These are phyloP conservation scores for Lentinula edodes DNA, from an alignment of 768 basidiomycete species.

Conservation along the genomic window DNA sequence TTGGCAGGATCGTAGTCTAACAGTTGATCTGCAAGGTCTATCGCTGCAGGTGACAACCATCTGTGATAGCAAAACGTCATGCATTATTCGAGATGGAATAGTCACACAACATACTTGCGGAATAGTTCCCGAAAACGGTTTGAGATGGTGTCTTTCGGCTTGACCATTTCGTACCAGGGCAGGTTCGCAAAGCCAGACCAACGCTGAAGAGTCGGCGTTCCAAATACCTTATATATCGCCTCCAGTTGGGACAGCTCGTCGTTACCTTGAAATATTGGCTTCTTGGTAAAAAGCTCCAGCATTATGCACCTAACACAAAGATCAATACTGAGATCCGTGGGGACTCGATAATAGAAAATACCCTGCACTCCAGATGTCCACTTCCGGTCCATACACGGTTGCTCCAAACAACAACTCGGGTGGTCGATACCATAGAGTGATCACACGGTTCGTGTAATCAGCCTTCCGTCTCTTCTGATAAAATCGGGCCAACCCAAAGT, in stretches of 20 bases:
- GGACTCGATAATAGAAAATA: constrained; percentile 23
- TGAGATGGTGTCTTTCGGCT: constrained; percentile 69
- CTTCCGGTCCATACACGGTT: constrained; percentile 93
- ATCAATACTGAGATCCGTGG: neutral
- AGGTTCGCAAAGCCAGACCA: constrained; percentile 82
- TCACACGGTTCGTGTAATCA: constrained; percentile 99
- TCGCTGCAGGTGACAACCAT: constrained; percentile 80
- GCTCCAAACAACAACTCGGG: constrained; percentile 94
- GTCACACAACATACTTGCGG: constrained; percentile 53
- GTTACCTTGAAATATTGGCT: constrained; percentile 95
- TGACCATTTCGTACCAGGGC: constrained; percentile 99
- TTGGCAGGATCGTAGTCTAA: constrained; percentile 76
- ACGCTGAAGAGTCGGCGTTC: constrained; percentile 75
- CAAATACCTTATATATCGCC: constrained; percentile 85
- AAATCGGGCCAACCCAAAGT: constrained; percentile 96
- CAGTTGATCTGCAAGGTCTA: constrained; percentile 82
- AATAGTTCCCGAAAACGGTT: constrained; percentile 84
- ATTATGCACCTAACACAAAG: constrained; percentile 78
- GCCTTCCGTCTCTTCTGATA: constrained; percentile 86
- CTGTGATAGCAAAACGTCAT: constrained; percentile 28
- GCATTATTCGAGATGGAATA: neutral
- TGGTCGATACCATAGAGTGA: constrained; percentile 97
- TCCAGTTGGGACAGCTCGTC: constrained; percentile 98
- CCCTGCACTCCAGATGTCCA: constrained; percentile 99
- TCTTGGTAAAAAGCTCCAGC: constrained; percentile 93